Base-by-base conservation (phyloP, 805 yeast species). In the Hanseniaspora nectarophila region DNA sequence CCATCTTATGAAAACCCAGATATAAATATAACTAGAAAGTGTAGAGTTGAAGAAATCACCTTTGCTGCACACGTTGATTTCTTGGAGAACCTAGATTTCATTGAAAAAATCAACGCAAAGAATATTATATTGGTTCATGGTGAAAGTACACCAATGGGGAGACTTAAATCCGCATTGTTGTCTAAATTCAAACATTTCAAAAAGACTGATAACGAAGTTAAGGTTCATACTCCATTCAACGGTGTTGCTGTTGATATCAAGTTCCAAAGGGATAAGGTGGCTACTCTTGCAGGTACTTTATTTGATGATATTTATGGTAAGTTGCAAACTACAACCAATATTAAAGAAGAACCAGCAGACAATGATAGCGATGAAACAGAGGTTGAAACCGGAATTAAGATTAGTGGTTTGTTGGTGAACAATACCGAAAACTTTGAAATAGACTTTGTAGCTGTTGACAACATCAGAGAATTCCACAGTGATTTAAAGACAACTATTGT, bases 61-160 rank as follows among this genome's bases (percentile, higher is more conserved):
- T 92, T 92, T 73, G 97, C 98, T n/a, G 99, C 99, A 0, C 99
- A 92, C 67, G 99, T 92, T 21, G 99, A 92, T 64, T 92, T 83
- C 66, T 87, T 85, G 60, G 96, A 92, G 62, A 92, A 92, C 59
- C 72, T 95, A 1, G 85, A 84, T 53, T 92, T 92, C 62, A 92
- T 92, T 54, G 96, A 89, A 58, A 72, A 80, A 55, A 86, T 92
- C 2, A 82, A 83, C 54, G 95, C 99, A 0, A 76, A 76, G 54
- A 80, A 84, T 51, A 85, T 92, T 55, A 87, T 90, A 54, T 73
- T 92, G 51, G 99, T 92, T 2, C 99, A 92, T 66, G 99, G 99
- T 12, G 99, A 92, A 62, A 80, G 92, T 2, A 88, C 86, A 60
- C 96, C 95, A n/a, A 92, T 92, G 97, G 98, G 97, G 54, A 80